Evolutionary conservation across 306 rosid species (phyloP).

Genomic region (Corylus americana): DNA sequence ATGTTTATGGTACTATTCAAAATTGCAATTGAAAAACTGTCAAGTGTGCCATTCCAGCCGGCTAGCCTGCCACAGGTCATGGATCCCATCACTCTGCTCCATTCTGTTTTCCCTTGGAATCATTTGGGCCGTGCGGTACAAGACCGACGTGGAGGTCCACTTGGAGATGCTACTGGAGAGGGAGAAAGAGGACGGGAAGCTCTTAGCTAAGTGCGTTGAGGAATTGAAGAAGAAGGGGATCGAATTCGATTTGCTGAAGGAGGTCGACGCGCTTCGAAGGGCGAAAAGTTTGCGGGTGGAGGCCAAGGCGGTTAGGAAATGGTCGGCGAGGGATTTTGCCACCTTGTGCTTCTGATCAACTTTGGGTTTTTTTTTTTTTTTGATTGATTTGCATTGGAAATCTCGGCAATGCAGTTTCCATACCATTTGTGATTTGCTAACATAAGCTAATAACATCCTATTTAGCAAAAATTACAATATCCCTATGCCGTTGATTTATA

Average conservation of each 20-base stretch:
- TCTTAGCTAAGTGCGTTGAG: slow-evolving; percentile 71
- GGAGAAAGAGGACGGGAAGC: slow-evolving; percentile 76
- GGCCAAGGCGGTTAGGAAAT: slow-evolving; percentile 61
- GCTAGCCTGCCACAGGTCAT: slow-evolving; percentile 59
- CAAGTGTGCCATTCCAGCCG: no score
- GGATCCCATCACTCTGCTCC: slow-evolving; percentile 86
- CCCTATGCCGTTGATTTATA: no score
- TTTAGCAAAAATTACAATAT: no score
- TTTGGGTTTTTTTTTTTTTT: neutral
- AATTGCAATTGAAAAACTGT: no score
- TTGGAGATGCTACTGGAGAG: slow-evolving; percentile 72
- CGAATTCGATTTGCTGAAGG: slow-evolving; percentile 88
- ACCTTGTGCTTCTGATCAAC: slow-evolving; percentile 52
- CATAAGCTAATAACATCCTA: no score
- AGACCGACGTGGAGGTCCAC: slow-evolving; percentile 78
- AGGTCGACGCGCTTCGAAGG: slow-evolving; percentile 89
- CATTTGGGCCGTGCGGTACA: slow-evolving; percentile 86
- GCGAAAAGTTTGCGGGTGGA: slow-evolving; percentile 86
- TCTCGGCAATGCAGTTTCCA: no score
- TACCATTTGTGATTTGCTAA: no score
- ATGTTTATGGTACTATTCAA: no score
- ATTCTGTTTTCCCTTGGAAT: slow-evolving; percentile 67
- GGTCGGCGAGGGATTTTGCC: slow-evolving; percentile 85
- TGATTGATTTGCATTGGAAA: neutral
- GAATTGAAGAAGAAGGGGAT: slow-evolving; percentile 86